Evolutionary conservation across 169 alveolate species (phyloP).

Genomic region (Perkinsus marinus): DNA sequence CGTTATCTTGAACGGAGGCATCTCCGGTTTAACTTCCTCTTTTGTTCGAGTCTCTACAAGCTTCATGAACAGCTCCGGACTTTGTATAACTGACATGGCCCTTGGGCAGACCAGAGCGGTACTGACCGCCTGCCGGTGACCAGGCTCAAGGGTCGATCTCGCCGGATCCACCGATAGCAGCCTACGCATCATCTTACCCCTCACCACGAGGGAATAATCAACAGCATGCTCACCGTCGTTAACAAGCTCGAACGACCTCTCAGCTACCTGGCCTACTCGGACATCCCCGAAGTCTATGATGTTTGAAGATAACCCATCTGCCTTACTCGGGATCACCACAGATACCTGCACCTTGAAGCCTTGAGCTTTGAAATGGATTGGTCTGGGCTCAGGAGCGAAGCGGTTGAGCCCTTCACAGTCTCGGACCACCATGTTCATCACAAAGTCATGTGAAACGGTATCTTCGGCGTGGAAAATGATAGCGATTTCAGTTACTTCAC

Average conservation of each 20-base stretch:
- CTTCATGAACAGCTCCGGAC: constrained; percentile 57
- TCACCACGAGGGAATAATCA: constrained; percentile 46
- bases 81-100: constrained; percentile 52
- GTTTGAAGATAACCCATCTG: constrained; percentile 15
- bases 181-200: constrained; percentile 51
- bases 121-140: constrained; percentile 50
- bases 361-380: constrained; percentile 66
- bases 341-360: constrained; percentile 71
- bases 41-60: constrained; percentile 67
- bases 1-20: constrained; percentile 34
- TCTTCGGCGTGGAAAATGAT: constrained; percentile 49
- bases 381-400: constrained; percentile 58
- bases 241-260: constrained; percentile 47
- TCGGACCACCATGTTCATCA: constrained; percentile 49
- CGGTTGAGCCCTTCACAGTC: constrained; percentile 62
- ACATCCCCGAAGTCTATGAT: constrained; percentile 71
- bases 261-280: constrained; percentile 73
- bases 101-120: constrained; percentile 51
- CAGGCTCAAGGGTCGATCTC: constrained; percentile 61
- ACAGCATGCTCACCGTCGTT: constrained; percentile 72
- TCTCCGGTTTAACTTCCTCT: constrained; percentile 55
- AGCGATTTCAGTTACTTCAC: constrained; percentile 44
- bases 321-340: constrained; percentile 54
- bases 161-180: constrained; percentile 60
- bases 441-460: constrained; percentile 40